Percentiles rank a stretch among this genome's conserved stretches.
Evolutionary conservation across 2,329 filamentous ascomycete genomes (phyloP).

Genomic region (Fusarium avenaceum): DNA sequence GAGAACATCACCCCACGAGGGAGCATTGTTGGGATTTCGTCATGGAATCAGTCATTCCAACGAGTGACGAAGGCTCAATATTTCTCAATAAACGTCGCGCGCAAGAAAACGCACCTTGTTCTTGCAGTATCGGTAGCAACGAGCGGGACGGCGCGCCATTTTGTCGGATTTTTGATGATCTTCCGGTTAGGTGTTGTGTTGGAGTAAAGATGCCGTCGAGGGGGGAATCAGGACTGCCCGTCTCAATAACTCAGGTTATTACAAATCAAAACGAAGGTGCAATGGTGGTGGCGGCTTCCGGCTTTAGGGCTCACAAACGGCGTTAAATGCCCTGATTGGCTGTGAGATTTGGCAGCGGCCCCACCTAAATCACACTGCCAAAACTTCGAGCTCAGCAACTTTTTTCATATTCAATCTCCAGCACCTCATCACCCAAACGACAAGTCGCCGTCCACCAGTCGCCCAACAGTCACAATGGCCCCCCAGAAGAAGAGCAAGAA

Average conservation of each 20-base stretch:
- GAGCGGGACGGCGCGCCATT: slow-evolving; percentile 99
- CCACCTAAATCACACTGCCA: slow-evolving; percentile 30
- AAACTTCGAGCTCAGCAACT: slow-evolving; percentile 44
- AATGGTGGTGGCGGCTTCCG: too few species aligned
- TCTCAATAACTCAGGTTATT: neutral
- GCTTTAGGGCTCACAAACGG: slow-evolving; percentile 32
- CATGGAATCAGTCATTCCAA: slow-evolving; percentile 11
- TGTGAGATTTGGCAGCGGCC: slow-evolving; percentile 8
- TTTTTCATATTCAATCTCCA: slow-evolving; percentile 47
- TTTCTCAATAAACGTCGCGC: slow-evolving; percentile 25
- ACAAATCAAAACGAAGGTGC: too few species aligned
- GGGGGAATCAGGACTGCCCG: slow-evolving; percentile 48
- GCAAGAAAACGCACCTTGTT: slow-evolving; percentile 85
- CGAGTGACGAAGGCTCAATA: slow-evolving; percentile 23
- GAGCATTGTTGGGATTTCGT: slow-evolving; percentile 25
- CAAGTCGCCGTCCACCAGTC: slow-evolving; percentile 50
- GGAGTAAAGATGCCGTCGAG: slow-evolving; percentile 51
- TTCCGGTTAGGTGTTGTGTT: slow-evolving; percentile 56
- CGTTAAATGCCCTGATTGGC: too few species aligned
- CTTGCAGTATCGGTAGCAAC: slow-evolving; percentile 99
- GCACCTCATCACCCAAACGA: slow-evolving; percentile 52
- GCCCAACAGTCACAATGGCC: slow-evolving; percentile 71
- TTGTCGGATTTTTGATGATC: slow-evolving; percentile 74
- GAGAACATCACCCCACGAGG: slow-evolving; percentile 2
- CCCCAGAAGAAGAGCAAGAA: slow-evolving; percentile 86